These are phyloP conservation scores for Aspergillus sp. DNA, from an alignment of 2,329 filamentous ascomycete species.

Conservation along the genomic window DNA sequence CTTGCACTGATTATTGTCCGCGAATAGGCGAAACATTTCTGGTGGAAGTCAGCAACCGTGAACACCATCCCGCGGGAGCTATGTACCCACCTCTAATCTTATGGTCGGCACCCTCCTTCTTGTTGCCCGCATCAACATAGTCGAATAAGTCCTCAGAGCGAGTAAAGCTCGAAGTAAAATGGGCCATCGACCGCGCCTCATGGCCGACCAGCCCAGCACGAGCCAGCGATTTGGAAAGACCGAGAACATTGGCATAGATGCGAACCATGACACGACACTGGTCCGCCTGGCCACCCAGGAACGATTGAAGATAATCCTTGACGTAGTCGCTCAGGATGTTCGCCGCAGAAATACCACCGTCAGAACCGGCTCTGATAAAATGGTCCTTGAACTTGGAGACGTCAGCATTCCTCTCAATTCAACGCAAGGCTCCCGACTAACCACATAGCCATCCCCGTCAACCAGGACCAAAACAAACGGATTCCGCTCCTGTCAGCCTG, in stretches of 20 bases:
- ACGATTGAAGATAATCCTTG: slow-evolving; percentile 35
- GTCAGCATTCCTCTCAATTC: slow-evolving; percentile 41
- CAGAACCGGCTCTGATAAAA: slow-evolving; percentile 38
- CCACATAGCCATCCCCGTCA: slow-evolving; percentile 52
- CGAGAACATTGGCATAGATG: slow-evolving; percentile 48
- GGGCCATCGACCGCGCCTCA: slow-evolving; percentile 47
- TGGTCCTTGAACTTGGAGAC: slow-evolving; percentile 50
- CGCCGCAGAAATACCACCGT: slow-evolving; percentile 50
- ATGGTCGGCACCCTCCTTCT: slow-evolving; percentile 51
- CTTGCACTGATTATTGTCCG: slow-evolving; percentile 52
- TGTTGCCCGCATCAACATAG: slow-evolving; percentile 52
- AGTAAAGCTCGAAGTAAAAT: slow-evolving; percentile 50
- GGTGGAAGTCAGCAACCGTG: slow-evolving; percentile 8
- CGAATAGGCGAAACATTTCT: slow-evolving; percentile 40
- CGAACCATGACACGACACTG: slow-evolving; percentile 47
- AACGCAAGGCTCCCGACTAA: slow-evolving; percentile 9
- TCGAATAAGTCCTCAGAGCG: slow-evolving; percentile 50
- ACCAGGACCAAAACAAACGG: slow-evolving; percentile 53
- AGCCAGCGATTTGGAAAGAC: slow-evolving; percentile 43
- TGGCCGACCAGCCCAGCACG: slow-evolving; percentile 42
- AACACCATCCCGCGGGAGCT: no score
- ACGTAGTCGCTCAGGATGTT: slow-evolving; percentile 45
- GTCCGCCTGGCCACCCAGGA: slow-evolving; percentile 38
- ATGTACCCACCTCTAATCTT: slow-evolving; percentile 45
- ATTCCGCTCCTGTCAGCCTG: slow-evolving; percentile 36